phyloP scores from a whole-genome alignment of 805 yeast genomes.

The Sugiyamaella mastotermitis region DNA sequence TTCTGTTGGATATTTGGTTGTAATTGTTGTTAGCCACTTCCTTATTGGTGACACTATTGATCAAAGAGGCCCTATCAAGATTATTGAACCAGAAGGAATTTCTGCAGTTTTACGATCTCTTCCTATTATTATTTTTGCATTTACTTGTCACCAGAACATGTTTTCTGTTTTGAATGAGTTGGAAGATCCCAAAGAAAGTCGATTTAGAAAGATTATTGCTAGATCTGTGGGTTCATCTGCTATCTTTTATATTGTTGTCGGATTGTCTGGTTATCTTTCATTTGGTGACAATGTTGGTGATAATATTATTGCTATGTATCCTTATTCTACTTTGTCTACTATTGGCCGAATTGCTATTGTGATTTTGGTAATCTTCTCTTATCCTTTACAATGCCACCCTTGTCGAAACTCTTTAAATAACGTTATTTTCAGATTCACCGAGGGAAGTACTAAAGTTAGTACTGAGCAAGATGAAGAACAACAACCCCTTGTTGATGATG shows the following conservation, averaged over 20 bases:
- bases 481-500: conserved; percentile 4
- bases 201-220: conserved; percentile 42
- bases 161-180: conserved; percentile 83
- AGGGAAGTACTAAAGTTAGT: conserved; percentile 28
- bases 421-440: conserved; percentile 42
- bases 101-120: conserved; percentile 56
- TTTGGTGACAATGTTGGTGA: conserved; percentile 78
- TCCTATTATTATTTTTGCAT: conserved; percentile 92
- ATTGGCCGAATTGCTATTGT: conserved; percentile 79
- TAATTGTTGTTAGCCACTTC: conserved; percentile 70
- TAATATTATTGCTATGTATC: conserved; percentile 74
- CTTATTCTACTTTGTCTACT: conserved; percentile 57
- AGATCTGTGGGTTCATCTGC: conserved; percentile 57
- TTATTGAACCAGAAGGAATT: conserved; percentile 40
- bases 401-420: conserved; percentile 78
- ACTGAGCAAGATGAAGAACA: background rate
- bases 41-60: conserved; percentile 48
- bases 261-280: conserved; percentile 76
- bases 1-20: conserved; percentile 71
- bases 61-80: conserved; percentile 45
- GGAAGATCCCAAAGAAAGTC: conserved; percentile 43
- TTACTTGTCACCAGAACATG: conserved; percentile 95
- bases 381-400: conserved; percentile 87
- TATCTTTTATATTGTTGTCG: conserved; percentile 61
- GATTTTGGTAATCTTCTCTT: conserved; percentile 73